Base-by-base conservation (phyloP, 495 filamentous ascomycete genomes). In the Cercophora samala region DNA sequence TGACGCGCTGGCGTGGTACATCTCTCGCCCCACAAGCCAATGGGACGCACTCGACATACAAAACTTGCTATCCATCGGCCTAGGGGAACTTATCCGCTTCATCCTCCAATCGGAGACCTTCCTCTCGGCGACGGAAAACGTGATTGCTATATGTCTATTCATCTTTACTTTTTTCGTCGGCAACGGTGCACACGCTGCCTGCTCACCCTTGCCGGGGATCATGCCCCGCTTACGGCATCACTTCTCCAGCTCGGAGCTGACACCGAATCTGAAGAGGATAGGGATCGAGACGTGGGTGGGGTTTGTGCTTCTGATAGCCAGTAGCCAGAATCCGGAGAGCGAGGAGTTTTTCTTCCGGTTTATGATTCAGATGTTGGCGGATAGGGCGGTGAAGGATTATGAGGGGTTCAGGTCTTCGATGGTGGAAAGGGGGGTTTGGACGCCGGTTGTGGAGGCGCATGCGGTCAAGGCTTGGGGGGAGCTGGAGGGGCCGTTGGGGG, bases 251-350 rank as follows among this genome's bases (percentile, higher is more conserved):
- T 22, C 62, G 0, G 6, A 42, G 6, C 22, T 66, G 24, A 42
- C 13, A 19, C 5, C 17, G 4, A 25, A 15, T 19, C 60, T 70
- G 17, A 58, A 56, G 25, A 58, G 29, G 1, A 66, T 63, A 3
- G 69, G 69, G 4, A 60, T 70, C 4, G 65, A 70, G 8, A 64
- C 24, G 2, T 71, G 69, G 69, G 69, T 68, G 2, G 69, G 61
- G 15, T 51, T 71, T 8, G 26, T 71, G 13, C 23, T 71, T n/a
- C 32, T 65, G 11, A 68, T 71, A 11, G 60, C 64, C 19, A 66
- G 63, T 4, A 59, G 58, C 1, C 59, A 69, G 24, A 64, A 63
- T 51, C 63, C 58, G 4, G 63, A 53, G 19, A 26, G 25, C 17
- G 67, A 59, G 21, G 63, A 69, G 2, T 69, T 59, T 29, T 69